Evolutionary conservation across 2,329 filamentous ascomycete genomes (phyloP).

Genomic region (Xylaria sp.): DNA sequence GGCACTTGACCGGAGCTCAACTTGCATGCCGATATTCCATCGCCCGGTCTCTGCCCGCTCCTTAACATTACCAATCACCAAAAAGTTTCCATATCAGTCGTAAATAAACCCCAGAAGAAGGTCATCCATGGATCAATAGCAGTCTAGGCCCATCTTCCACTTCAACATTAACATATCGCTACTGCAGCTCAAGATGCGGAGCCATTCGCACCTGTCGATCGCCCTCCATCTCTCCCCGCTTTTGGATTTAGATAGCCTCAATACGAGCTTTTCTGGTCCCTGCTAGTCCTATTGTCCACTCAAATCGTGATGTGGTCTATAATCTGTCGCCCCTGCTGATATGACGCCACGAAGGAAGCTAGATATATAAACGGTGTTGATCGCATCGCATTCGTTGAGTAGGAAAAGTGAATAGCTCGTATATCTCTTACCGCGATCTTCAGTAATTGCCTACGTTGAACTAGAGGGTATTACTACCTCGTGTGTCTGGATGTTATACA

Average conservation of each 20-base stretch:
- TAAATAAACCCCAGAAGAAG: background rate
- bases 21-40: background rate
- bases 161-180: background rate
- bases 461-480: background rate
- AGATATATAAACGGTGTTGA: conserved; percentile 5
- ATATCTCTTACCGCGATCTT: background rate
- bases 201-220: conserved; percentile 8
- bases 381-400: background rate
- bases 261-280: conserved; percentile 24
- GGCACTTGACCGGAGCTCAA: no score
- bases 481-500: background rate
- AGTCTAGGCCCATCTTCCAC: conserved; percentile 2
- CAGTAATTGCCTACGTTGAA: background rate
- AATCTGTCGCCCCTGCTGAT: conserved; percentile 5
- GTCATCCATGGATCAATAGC: background rate
- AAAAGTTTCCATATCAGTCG: background rate
- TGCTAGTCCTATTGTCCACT: conserved; percentile 7
- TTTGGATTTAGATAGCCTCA: background rate
- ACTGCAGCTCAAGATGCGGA: background rate
- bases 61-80: background rate
- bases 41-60: no score
- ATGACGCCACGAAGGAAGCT: conserved; percentile 12
- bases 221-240: conserved; percentile 20
- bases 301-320: conserved; percentile 6
- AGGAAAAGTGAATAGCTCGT: background rate